Conservation (phyloP, 345 rosid genomes). For the Boechera divaricarpa region DNA sequence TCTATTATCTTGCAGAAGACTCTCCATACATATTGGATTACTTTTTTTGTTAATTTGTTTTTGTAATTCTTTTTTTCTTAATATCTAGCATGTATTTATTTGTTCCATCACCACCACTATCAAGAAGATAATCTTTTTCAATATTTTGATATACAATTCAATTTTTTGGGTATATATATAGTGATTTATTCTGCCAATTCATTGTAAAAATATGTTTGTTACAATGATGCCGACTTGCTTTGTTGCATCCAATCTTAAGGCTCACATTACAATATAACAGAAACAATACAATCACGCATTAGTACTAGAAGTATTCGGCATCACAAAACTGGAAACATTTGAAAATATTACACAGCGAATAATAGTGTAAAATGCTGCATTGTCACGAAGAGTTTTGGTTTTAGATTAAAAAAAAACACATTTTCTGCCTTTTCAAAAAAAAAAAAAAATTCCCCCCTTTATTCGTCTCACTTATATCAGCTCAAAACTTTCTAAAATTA, state of each 20-base stretch:
- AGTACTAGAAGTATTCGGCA: background rate
- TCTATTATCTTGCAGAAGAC: background rate
- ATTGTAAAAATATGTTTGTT: background rate
- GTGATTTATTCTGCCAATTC: background rate
- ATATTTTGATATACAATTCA: background rate
- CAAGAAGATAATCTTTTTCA: background rate
- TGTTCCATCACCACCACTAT: background rate
- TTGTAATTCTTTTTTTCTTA: background rate
- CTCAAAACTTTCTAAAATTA: background rate
- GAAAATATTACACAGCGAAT: background rate
- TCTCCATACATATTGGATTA: constrained; percentile 17
- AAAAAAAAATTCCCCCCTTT: background rate
- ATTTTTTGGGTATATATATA: background rate
- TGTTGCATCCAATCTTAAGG: background rate
- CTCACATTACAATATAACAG: background rate
- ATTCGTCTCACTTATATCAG: background rate
- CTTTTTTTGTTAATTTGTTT: background rate
- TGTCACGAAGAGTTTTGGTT: background rate
- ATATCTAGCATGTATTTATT: background rate
- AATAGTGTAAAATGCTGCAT: background rate
- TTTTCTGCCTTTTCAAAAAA: background rate
- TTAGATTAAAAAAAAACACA: background rate
- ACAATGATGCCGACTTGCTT: background rate
- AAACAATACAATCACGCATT: background rate
- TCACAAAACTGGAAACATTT: background rate